A percentile compares a stretch with the other conserved stretches of the same genome.
These are phyloP conservation scores for Solanum ahanhuiri DNA, from an alignment of 257 asterid genomes.

Conservation along the genomic window DNA sequence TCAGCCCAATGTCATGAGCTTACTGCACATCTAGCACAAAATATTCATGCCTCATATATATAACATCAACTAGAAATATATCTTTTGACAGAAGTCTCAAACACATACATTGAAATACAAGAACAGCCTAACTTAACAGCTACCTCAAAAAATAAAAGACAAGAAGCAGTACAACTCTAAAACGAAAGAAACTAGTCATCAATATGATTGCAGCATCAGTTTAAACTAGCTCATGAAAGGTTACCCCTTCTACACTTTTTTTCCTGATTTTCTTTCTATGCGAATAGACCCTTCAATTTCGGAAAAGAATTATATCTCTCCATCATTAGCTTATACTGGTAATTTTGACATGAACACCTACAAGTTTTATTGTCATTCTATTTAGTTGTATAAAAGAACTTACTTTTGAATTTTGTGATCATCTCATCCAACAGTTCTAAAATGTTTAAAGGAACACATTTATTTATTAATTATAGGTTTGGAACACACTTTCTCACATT, in stretches of 20 bases:
- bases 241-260: neutral
- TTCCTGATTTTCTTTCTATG: neutral
- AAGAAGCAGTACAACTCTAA: neutral
- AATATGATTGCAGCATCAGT: neutral
- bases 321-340: neutral
- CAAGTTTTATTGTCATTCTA: neutral
- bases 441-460: neutral
- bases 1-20: conserved; percentile 21
- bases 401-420: neutral
- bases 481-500: neutral
- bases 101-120: neutral
- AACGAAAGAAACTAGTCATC: neutral
- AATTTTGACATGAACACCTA: neutral
- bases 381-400: neutral
- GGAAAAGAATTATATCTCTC: neutral
- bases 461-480: neutral
- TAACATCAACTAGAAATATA: neutral
- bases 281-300: neutral
- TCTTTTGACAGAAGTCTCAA: neutral
- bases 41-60: neutral
- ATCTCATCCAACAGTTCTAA: neutral
- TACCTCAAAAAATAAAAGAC: neutral
- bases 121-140: neutral
- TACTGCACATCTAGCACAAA: neutral
- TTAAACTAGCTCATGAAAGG: neutral